Evolutionary conservation across 495 filamentous ascomycete species (phyloP).

Genomic region (Cryomyces antarcticus): DNA sequence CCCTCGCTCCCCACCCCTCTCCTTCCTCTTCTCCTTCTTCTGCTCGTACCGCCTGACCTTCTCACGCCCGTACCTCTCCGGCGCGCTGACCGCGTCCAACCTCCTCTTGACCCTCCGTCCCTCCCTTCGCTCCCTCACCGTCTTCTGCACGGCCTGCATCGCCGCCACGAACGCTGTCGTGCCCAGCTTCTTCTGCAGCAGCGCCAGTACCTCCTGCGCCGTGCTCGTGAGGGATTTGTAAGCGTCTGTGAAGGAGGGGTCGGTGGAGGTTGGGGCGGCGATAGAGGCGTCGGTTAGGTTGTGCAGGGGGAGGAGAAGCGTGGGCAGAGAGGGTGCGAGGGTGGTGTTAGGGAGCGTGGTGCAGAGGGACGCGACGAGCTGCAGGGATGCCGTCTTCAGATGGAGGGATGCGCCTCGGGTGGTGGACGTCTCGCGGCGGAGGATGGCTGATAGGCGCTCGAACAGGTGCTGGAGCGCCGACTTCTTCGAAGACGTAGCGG

Average conservation of each 20-base stretch:
- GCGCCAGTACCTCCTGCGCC: conserved; percentile 49
- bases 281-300: conserved; percentile 67
- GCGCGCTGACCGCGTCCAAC: conserved; percentile 63
- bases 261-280: conserved; percentile 39
- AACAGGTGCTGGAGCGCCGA: conserved; percentile 54
- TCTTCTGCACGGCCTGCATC: conserved; percentile 45
- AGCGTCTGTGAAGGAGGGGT: conserved; percentile 42
- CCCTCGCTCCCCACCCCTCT: conserved; percentile 48
- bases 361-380: conserved; percentile 42
- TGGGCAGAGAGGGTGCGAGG: conserved; percentile 36
- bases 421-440: conserved; percentile 53
- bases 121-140: conserved; percentile 46
- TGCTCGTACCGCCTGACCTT: conserved; percentile 75
- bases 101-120: conserved; percentile 60
- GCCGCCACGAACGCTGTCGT: conserved; percentile 51
- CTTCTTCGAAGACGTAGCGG: conserved; percentile 5
- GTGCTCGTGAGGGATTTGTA: conserved; percentile 47
- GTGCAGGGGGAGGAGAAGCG: conserved; percentile 59
- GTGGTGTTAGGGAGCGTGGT: conserved; percentile 33
- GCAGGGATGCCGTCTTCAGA: conserved; percentile 56
- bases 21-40: conserved; percentile 67
- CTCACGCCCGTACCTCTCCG: conserved; percentile 52
- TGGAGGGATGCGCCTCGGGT: conserved; percentile 37
- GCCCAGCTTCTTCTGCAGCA: conserved; percentile 68
- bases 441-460: conserved; percentile 47